Percentiles rank a stretch among this genome's conserved stretches.
Evolutionary conservation across 148 eudicot genomes (phyloP).

Genomic region (Amaranthus palmeri): DNA sequence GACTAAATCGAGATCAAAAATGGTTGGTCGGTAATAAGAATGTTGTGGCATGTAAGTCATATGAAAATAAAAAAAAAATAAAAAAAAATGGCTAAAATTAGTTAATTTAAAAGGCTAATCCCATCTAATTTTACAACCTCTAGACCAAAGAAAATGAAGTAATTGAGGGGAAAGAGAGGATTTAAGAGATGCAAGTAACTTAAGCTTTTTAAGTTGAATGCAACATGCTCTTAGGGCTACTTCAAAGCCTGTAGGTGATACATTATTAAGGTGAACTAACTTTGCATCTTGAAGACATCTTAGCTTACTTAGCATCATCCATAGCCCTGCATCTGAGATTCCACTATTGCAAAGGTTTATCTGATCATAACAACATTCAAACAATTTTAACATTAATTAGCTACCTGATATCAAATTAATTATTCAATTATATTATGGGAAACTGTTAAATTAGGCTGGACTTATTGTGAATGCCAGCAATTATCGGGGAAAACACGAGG

Average conservation of each 20-base stretch:
- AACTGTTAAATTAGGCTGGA: no score
- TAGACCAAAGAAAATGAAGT: slow-evolving; percentile 38
- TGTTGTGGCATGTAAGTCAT: no score
- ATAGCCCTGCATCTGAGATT: slow-evolving; percentile 60
- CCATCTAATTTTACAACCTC: slow-evolving; percentile 79
- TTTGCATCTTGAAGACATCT: slow-evolving; percentile 67
- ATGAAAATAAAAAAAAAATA: no score
- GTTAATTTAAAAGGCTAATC: slow-evolving; percentile 29
- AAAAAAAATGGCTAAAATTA: no score
- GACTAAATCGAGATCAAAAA: no score
- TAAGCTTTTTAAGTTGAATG: slow-evolving; percentile 64
- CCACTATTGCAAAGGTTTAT: slow-evolving; percentile 49
- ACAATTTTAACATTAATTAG: no score
- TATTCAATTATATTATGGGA: no score
- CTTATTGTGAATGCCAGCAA: no score
- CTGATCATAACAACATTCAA: no score
- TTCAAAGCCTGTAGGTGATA: slow-evolving; percentile 54
- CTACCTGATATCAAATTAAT: no score
- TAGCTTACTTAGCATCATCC: slow-evolving; percentile 66
- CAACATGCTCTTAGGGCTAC: slow-evolving; percentile 54
- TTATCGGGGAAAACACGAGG: no score
- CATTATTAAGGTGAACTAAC: slow-evolving; percentile 52
- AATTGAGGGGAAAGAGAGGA: slow-evolving; percentile 42
- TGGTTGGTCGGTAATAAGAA: no score
- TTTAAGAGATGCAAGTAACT: slow-evolving; percentile 42